Evolutionary conservation across 345 rosid genomes (phyloP), one percentile per base, ranked within the genome.

Genomic region (Noccaea caerulescens): DNA sequence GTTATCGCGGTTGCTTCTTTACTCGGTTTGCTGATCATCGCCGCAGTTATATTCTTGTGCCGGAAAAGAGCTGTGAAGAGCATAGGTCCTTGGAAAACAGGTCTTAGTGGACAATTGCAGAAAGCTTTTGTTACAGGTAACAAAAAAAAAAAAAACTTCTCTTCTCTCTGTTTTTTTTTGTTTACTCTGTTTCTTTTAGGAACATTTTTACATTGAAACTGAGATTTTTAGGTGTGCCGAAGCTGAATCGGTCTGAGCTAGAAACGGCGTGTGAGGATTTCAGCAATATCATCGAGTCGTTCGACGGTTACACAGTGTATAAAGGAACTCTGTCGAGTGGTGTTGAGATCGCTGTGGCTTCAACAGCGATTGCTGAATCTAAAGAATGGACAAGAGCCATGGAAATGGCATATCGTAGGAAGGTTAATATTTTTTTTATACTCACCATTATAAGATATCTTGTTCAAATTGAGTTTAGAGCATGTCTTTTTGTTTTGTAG

Each of bases 201-300:
- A 46, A 30, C 53, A 6, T 45, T 16, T 45, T 16, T 38, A 66
- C 58, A 55, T 25, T 69, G 33, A 56, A 85, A 55, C 55, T 69
- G 38, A 69, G 10, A 51, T 69, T 65, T 55, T 0, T 73, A 94
- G 97, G 99, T 8, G 98, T 94, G 54, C 99, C 98, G 1, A 94
- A 91, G 85, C 75, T 94, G 56, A 91, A 91, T 75, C 86, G 88
- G 58, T 23, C 84, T 1, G 97, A 88, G 61, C 92, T 94, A 72
- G 99, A 94, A 80, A 87, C 84, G 66, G 98, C 98, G n/a, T 94
- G 99, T 69, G 99, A 94, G 78, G 97, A 94, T 77, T 91, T 91
- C 84, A 91, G 99, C 84, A 94, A 94, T 67, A 89, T 94, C 12
- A 91, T 94, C 23, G 99, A 93, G 30, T 74, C 98, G 34, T 91